These are phyloP conservation scores for Ustilago esculenta DNA, from an alignment of 1,284 basidiomycete species.

Conservation along the genomic window DNA sequence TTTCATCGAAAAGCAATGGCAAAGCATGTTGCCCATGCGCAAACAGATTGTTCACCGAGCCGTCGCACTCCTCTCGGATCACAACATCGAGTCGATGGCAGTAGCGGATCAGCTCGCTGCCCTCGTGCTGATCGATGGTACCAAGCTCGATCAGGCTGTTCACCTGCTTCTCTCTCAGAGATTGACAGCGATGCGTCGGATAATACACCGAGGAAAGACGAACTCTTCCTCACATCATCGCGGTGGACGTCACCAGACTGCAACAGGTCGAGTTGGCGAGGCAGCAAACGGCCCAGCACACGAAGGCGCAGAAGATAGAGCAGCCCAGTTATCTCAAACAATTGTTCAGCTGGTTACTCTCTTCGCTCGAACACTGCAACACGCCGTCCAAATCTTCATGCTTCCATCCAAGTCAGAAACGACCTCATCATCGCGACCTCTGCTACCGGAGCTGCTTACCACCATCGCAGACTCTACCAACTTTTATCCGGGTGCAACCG, in stretches of 20 bases:
- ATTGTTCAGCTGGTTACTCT: conserved; percentile 27
- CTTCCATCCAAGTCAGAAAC: conserved; percentile 8
- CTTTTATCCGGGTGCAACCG: neutral
- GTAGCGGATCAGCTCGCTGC: conserved; percentile 44
- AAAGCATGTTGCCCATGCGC: conserved; percentile 50
- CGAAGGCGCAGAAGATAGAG: conserved; percentile 3
- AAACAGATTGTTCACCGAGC: conserved; percentile 49
- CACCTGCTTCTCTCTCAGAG: conserved; percentile 40
- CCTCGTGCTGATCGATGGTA: conserved; percentile 39
- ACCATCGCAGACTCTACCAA: conserved; percentile 20
- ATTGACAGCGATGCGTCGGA: conserved; percentile 23
- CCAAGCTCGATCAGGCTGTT: conserved; percentile 25
- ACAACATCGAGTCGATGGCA: conserved; percentile 31
- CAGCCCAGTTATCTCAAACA: conserved; percentile 20
- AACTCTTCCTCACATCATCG: conserved; percentile 5
- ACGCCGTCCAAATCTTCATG: conserved; percentile 29
- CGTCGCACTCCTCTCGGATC: conserved; percentile 34
- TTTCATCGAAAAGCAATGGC: conserved; percentile 55
- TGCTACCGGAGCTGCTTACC: conserved; percentile 19
- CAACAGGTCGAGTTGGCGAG: neutral
- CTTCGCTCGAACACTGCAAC: conserved; percentile 39
- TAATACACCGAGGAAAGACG: conserved; percentile 12
- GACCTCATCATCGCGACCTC: conserved; percentile 1
- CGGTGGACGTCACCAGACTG: neutral
- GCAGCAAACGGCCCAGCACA: neutral